phyloP scores from a whole-genome alignment of 2,329 filamentous ascomycete species.

The Aspergillus glaucus region DNA sequence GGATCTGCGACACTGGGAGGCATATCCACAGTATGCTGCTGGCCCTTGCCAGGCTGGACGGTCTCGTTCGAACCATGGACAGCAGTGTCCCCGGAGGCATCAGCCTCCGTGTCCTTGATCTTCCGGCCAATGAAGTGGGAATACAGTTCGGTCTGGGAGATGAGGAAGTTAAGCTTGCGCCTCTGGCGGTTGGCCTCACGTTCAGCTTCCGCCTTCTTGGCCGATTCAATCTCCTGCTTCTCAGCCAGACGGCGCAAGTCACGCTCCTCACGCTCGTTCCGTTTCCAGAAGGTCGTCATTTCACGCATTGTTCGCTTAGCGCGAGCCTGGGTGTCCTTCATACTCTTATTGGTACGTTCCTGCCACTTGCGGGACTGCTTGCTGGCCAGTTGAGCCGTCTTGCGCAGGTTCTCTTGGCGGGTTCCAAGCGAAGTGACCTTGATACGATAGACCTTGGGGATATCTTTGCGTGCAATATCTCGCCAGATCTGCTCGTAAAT shows the following conservation, averaged over 20 bases:
- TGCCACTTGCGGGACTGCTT: constrained; percentile 98
- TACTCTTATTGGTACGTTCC: constrained; percentile 94
- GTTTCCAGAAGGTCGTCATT: constrained; percentile 99
- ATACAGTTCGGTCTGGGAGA: constrained; percentile 97
- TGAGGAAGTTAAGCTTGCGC: constrained; percentile 98
- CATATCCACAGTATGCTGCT: constrained; percentile 41
- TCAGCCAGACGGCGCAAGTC: constrained; percentile 91
- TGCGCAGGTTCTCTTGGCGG: constrained; percentile 92
- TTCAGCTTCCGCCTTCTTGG: constrained; percentile 92
- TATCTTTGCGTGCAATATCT: constrained; percentile 86
- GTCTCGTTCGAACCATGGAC: constrained; percentile 51
- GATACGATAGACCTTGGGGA: constrained; percentile 84
- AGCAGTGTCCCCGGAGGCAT: constrained; percentile 79
- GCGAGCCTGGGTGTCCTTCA: constrained; percentile 92
- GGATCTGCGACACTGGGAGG: constrained; percentile 44
- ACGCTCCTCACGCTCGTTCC: constrained; percentile 94
- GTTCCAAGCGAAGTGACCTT: constrained; percentile 79
- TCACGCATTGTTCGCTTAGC: constrained; percentile 98
- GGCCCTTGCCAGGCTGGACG: constrained; percentile 24
- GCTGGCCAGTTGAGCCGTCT: constrained; percentile 91
- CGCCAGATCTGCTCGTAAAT: constrained; percentile 98
- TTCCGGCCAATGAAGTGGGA: constrained; percentile 99
- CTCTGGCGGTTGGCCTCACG: constrained; percentile 96
- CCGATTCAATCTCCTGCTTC: constrained; percentile 91
- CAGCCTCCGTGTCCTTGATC: constrained; percentile 94